Conservation (phyloP, 805 yeast genomes). For the Citeromyces nyonsensis region DNA sequence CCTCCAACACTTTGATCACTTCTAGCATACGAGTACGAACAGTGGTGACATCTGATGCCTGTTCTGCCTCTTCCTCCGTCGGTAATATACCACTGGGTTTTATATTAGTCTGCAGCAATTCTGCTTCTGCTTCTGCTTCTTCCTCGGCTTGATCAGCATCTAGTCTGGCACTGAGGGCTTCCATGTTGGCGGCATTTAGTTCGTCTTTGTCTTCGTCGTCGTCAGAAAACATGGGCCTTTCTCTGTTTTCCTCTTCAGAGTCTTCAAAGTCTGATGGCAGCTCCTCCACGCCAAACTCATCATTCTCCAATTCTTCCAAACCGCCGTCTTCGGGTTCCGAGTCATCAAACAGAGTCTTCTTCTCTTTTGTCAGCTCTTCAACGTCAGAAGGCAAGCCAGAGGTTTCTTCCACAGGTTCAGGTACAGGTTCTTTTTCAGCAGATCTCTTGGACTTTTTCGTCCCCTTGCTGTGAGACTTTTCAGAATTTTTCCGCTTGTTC, state of each 20-base stretch:
- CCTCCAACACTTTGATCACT: constrained; percentile 84
- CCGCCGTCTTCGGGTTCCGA: constrained; percentile 46
- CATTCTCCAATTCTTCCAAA: constrained; percentile 3
- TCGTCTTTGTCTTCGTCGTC: constrained; percentile 51
- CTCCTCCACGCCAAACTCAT: constrained; percentile 11
- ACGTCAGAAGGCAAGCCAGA: constrained; percentile 16
- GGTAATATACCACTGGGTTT: constrained; percentile 66
- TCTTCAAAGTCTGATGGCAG: constrained; percentile 31
- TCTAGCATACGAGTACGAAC: constrained; percentile 92
- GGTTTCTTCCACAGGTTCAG: no score
- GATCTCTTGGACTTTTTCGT: constrained; percentile 22
- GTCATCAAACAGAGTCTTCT: constrained; percentile 64
- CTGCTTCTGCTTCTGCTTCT: constrained; percentile 48
- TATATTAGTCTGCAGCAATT: constrained; percentile 39
- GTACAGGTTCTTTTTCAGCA: constrained; percentile 33
- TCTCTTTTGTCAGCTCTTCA: constrained; percentile 53
- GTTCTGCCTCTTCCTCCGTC: constrained; percentile 32
- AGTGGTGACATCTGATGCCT: constrained; percentile 62
- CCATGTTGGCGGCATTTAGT: constrained; percentile 73
- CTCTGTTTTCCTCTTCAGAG: constrained; percentile 47
- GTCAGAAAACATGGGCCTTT: constrained; percentile 70
- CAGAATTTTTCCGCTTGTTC: constrained; percentile 12
- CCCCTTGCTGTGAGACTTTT: constrained; percentile 9
- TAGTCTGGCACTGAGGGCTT: constrained; percentile 50
- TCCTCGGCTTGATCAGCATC: constrained; percentile 44